Evolutionary conservation across 106 monocot species (phyloP).

Genomic region (Dioscorea dumetorum): DNA sequence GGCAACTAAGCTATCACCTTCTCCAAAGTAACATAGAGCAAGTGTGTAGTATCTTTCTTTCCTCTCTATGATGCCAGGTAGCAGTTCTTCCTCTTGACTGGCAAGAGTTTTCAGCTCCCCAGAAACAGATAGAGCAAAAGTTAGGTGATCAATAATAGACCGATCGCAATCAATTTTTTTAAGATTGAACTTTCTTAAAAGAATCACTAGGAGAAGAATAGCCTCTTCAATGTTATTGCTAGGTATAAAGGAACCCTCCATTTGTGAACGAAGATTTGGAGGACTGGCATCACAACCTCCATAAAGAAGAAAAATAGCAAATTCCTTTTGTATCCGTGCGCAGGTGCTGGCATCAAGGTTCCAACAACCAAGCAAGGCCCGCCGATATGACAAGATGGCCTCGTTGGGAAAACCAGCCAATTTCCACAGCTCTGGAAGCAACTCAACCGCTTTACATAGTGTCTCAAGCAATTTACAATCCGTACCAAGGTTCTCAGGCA

Average conservation of each 20-base stretch:
- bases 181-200: constrained; percentile 49
- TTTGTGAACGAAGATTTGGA: constrained; percentile 53
- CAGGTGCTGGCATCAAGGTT: constrained; percentile 44
- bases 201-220: constrained; percentile 73
- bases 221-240: constrained; percentile 85
- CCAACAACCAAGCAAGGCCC: constrained; percentile 66
- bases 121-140: constrained; percentile 72
- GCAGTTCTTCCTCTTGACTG: constrained; percentile 47
- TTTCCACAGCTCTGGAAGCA: constrained; percentile 82
- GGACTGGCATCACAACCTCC: constrained; percentile 69
- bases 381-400: constrained; percentile 56
- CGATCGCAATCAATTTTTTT: constrained; percentile 65
- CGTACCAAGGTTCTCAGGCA: constrained; percentile 33
- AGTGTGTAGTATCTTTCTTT: constrained; percentile 64
- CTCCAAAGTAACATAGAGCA: constrained; percentile 75
- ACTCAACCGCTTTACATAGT: constrained; percentile 53
- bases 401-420: constrained; percentile 46
- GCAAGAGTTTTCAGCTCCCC: constrained; percentile 52
- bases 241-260: constrained; percentile 65
- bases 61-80: constrained; percentile 52
- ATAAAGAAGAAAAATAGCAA: constrained; percentile 87
- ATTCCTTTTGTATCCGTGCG: constrained; percentile 69
- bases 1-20: constrained; percentile 57
- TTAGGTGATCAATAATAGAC: constrained; percentile 72
- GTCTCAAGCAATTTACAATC: constrained; percentile 72